These are phyloP conservation scores for Leccinellum luteum DNA, from an alignment of 768 basidiomycete genomes.

Conservation along the genomic window DNA sequence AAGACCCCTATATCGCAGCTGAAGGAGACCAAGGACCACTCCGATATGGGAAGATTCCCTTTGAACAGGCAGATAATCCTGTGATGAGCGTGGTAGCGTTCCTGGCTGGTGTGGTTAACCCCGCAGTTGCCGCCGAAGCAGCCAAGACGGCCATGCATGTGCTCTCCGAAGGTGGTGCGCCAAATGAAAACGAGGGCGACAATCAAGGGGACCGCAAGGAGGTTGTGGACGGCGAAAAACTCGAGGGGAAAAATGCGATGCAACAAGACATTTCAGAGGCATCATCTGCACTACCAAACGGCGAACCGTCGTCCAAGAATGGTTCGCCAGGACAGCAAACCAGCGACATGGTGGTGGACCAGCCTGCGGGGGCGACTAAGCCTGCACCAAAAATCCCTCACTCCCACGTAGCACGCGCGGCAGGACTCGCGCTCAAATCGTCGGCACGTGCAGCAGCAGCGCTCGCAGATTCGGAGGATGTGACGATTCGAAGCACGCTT, in stretches of 20 bases:
- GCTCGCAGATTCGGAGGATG: constrained; percentile 81
- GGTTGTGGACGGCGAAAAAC: constrained; percentile 35
- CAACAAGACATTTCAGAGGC: constrained; percentile 29
- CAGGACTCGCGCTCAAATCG: constrained; percentile 82
- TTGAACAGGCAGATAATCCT: constrained; percentile 94
- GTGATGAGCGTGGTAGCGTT: constrained; percentile 99
- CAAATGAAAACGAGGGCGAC: constrained; percentile 32
- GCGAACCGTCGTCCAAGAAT: constrained; percentile 15
- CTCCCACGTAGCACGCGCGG: constrained; percentile 78
- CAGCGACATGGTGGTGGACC: constrained; percentile 52
- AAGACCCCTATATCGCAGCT: constrained; percentile 84
- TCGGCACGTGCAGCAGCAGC: constrained; percentile 81
- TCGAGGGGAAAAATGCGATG: constrained; percentile 41
- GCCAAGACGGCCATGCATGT: constrained; percentile 88
- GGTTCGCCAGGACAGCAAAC: constrained; percentile 17
- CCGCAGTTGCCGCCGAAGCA: constrained; percentile 88
- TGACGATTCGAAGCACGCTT: constrained; percentile 73
- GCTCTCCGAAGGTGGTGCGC: constrained; percentile 60
- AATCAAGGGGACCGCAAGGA: constrained; percentile 32
- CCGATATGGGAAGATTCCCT: constrained; percentile 77
- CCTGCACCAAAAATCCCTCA: constrained; percentile 49
- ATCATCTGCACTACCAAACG: constrained; percentile 4
- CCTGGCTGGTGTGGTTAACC: constrained; percentile 87
- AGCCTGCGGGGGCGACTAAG: constrained; percentile 28
- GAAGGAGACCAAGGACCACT: constrained; percentile 77